Evolutionary conservation across 176 grass and related monocot genomes (phyloP), one percentile per base, ranked within the genome.

Genomic region (Bonia amplexicaulis): DNA sequence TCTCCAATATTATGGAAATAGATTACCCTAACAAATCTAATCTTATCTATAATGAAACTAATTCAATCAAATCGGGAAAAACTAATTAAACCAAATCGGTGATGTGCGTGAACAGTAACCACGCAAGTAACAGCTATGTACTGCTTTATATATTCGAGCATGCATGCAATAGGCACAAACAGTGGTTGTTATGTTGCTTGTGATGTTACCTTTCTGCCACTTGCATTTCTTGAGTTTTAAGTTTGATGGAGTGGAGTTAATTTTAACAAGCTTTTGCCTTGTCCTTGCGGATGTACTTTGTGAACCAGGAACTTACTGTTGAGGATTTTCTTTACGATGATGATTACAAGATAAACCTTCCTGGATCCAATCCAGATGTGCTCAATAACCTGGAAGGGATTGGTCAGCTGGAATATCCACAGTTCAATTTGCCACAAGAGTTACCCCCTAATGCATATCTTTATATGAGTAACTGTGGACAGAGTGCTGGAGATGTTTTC

Each of bases 251-350:
- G 26, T 72, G 69, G 31, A 77, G 58, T n/a, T 71, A 53, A 73
- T 65, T 84, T 87, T 80, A 87, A 66, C 13, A 49, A 63, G 14
- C 6, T 42, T 87, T 80, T 66, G 15, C 37, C 72, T 49, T 82
- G 75, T 87, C 42, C 66, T 88, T 88, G 76, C 89, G 94, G 94
- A 82, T 86, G 83, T 97, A 92, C 79, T 97, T 92, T 91, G 90
- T 94, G 46, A 94, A 92, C 45, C 92, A 90, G 85, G 94, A 93
- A 73, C 91, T 90, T 73, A 87, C 87, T 2, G 85, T 90, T 75
- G 92, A 97, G 73, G 87, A 93, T 86, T 94, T 92, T 76, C 85
- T 97, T 23, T 97, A 92, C 14, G 40, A 92, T 44, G 87, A 97
- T 75, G 82, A 90, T 80, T 93, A 89, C 84, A 93, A 93, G 82